Evolutionary conservation across 768 basidiomycete species (phyloP).

Genomic region (Trametes villosa): DNA sequence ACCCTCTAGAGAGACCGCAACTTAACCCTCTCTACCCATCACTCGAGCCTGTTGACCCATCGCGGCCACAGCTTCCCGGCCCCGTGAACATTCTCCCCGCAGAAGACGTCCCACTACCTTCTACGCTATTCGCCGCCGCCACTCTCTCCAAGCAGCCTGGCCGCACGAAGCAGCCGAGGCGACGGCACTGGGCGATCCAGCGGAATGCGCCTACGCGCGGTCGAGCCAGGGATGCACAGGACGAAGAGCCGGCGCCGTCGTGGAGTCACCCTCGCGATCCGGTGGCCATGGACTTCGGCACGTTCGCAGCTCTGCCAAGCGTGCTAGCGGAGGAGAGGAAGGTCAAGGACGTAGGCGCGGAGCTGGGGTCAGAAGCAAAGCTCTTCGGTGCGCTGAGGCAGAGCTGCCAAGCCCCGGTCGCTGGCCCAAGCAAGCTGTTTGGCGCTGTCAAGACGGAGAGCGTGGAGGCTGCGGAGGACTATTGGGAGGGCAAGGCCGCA

Average conservation of each 20-base stretch:
- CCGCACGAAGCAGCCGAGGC: slow-evolving; percentile 32
- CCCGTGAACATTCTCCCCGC: slow-evolving; percentile 33
- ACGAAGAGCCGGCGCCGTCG: slow-evolving; percentile 43
- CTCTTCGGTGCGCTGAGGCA: slow-evolving; percentile 29
- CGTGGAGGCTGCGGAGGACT: slow-evolving; percentile 33
- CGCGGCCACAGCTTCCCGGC: slow-evolving; percentile 31
- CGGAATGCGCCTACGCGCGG: slow-evolving; percentile 54
- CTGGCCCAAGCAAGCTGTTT: background rate
- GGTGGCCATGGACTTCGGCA: slow-evolving; percentile 63
- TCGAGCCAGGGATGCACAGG: slow-evolving; percentile 57
- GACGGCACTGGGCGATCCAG: slow-evolving; percentile 64
- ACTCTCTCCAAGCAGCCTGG: slow-evolving; percentile 12
- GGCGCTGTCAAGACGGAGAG: slow-evolving; percentile 25
- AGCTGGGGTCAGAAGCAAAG: slow-evolving; percentile 36
- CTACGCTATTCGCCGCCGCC: slow-evolving; percentile 19
- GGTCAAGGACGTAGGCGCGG: slow-evolving; percentile 21
- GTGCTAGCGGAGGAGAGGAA: slow-evolving; percentile 32
- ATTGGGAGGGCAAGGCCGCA: slow-evolving; percentile 56
- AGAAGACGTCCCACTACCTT: slow-evolving; percentile 19
- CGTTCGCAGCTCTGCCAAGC: slow-evolving; percentile 57
- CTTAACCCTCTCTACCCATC: slow-evolving; percentile 62
- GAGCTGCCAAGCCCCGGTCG: slow-evolving; percentile 24
- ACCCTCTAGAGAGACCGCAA: slow-evolving; percentile 56
- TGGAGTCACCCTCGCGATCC: slow-evolving; percentile 59
- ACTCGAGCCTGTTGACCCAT: slow-evolving; percentile 28